Base-by-base conservation (phyloP, 345 rosid genomes). In the Gossypium raimondii region DNA sequence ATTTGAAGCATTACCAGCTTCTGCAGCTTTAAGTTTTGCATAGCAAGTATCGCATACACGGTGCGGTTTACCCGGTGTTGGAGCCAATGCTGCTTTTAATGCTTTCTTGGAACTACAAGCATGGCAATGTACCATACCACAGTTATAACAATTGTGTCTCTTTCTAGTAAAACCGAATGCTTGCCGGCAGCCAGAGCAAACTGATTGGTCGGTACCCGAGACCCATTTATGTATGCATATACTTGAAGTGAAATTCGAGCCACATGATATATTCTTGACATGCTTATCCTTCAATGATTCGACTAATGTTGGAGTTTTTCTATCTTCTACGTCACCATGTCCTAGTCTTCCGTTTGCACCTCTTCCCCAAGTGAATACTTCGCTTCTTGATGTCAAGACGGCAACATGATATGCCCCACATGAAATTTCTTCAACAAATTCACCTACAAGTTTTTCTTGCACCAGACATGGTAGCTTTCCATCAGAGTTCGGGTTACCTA, bases 181-280 rank as follows among this genome's bases (percentile, higher is more conserved):
- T 79, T 90, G 98, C 50, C 97, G 88, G 75, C 99, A 95, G 11
- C 93, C 90, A 38, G 94, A 88, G 86, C 99, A 95, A 78, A 93
- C 81, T 11, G 98, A 95, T 72, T 93, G 99, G 73, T 95, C 99
- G 7, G 90, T 90, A 34, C 98, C 98, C 0, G 98, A 91, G 63
- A 91, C 91, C 99, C 99, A 95, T 73, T 95, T 95, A 80, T 93
- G 99, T 73, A 90, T 90, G 81, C 97, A 95, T 75, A 95, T 91
- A 72, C 93, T 85, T 24, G 98, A 89, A 52, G 97, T 88, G 71
- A 91, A 93, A 87, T 91, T 93, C 2, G 98, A 89, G 68, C 99
- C 99, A 64, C 99, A 95, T 45, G 97, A 89, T 83, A 95, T 85
- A 61, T 84, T 95, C 75, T 95, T 95, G 50, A 95, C 98, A 82